phyloP scores from a whole-genome alignment of 2,329 filamentous ascomycete species.

The Aplosporella prunicola region DNA sequence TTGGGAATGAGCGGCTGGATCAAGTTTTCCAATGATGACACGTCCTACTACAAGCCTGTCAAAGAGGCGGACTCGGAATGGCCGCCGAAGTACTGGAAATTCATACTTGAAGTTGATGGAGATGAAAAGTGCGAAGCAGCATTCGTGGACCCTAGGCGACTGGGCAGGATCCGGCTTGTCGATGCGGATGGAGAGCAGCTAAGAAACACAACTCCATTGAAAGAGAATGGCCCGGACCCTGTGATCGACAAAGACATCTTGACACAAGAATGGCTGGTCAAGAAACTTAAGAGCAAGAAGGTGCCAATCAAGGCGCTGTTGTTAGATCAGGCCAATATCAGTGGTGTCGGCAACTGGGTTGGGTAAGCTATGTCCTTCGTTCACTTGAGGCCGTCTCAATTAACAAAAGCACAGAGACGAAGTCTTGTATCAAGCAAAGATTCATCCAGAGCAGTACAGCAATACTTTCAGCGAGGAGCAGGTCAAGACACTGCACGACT shows the following conservation, averaged over 20 bases:
- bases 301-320: constrained; percentile 85
- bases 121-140: constrained; percentile 58
- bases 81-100: constrained; percentile 89
- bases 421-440: constrained; percentile 74
- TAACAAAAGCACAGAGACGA: constrained; percentile 52
- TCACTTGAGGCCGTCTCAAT: too few relatives aligned
- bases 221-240: constrained; percentile 90
- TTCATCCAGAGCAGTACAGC: constrained; percentile 90
- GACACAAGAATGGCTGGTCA: constrained; percentile 64
- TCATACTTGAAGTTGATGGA: constrained; percentile 58
- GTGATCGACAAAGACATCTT: constrained; percentile 71
- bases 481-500: constrained; percentile 59
- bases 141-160: constrained; percentile 73
- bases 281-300: constrained; percentile 62
- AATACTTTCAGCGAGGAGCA: constrained; percentile 68
- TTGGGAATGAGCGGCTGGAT: constrained; percentile 74
- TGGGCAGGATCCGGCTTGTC: constrained; percentile 72
- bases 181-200: constrained; percentile 71
- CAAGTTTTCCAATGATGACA: constrained; percentile 70
- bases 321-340: constrained; percentile 79
- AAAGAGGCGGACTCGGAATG: constrained; percentile 54
- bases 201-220: constrained; percentile 64
- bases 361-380: constrained; percentile 39
- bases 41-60: constrained; percentile 66
- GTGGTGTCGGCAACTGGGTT: constrained; percentile 95